These are phyloP conservation scores for Boletus pseudo-olivaceus DNA, from an alignment of 768 basidiomycete genomes.

Conservation along the genomic window DNA sequence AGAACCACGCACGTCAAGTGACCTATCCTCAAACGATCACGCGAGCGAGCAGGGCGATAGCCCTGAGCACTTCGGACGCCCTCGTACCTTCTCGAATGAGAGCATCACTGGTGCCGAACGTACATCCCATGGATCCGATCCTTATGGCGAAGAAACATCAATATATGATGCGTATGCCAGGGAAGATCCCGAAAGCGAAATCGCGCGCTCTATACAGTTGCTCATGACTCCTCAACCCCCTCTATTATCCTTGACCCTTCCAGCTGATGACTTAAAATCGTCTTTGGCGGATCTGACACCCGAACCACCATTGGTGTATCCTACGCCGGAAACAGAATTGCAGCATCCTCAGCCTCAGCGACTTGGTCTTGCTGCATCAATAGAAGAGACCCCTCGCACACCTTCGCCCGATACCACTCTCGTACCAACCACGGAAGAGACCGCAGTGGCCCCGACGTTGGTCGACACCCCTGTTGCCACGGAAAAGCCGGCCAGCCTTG, in stretches of 20 bases:
- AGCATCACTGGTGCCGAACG: conserved; percentile 41
- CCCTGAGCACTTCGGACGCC: conserved; percentile 35
- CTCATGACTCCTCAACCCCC: conserved; percentile 21
- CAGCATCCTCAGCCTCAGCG: conserved; percentile 70
- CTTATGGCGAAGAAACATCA: conserved; percentile 74
- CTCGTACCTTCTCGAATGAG: conserved; percentile 36
- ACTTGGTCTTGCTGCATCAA: conserved; percentile 30
- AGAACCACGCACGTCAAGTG: conserved; percentile 63
- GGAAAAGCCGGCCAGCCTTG: conserved; percentile 26
- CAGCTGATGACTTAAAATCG: conserved; percentile 14
- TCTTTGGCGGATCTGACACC: conserved; percentile 7
- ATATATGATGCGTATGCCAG: conserved; percentile 83
- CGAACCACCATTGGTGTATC: conserved; percentile 32
- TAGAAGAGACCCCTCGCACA: conserved; percentile 45
- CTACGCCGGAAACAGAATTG: conserved; percentile 40
- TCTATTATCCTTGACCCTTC: conserved; percentile 21
- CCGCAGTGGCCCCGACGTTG: conserved; percentile 25
- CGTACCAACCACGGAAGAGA: conserved; percentile 24
- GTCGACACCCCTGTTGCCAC: conserved; percentile 16
- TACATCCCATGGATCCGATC: conserved; percentile 51
- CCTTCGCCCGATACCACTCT: conserved; percentile 53
- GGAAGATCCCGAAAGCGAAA: conserved; percentile 49
- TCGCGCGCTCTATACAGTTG: conserved; percentile 16
- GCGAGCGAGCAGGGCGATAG: conserved; percentile 63
- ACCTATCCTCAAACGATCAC: conserved; percentile 52